These are phyloP conservation scores for Neurospora hispaniola DNA, from an alignment of 495 filamentous ascomycete genomes.

Conservation along the genomic window DNA sequence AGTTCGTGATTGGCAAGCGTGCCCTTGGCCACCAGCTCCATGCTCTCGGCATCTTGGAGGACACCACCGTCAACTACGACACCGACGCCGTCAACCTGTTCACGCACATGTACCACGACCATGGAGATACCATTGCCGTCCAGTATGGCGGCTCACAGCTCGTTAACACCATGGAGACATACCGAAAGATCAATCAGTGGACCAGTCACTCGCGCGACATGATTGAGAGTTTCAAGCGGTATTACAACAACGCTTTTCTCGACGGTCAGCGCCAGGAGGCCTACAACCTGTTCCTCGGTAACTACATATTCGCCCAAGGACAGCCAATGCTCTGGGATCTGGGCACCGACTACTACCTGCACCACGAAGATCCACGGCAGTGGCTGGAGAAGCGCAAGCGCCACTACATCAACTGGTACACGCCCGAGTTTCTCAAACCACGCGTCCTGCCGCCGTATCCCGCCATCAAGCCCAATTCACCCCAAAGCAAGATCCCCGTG, in stretches of 20 bases:
- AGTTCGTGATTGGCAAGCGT: slow-evolving; percentile 96
- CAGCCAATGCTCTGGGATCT: slow-evolving; percentile 98
- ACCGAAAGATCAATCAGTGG: slow-evolving; percentile 98
- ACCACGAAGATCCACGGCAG: slow-evolving; percentile 70
- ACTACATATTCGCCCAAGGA: slow-evolving; percentile 84
- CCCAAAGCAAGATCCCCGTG: slow-evolving; percentile 42
- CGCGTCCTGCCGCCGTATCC: slow-evolving; percentile 41
- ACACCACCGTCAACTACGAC: slow-evolving; percentile 77
- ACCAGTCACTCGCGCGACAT: slow-evolving; percentile 94
- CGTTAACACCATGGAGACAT: slow-evolving; percentile 98
- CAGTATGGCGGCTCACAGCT: slow-evolving; percentile 97
- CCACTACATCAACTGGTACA: slow-evolving; percentile 77
- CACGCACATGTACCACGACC: slow-evolving; percentile 94
- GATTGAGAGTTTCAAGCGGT: slow-evolving; percentile 98
- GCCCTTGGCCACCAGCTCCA: slow-evolving; percentile 88
- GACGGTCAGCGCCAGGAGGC: slow-evolving; percentile 95
- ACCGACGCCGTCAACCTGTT: slow-evolving; percentile 93
- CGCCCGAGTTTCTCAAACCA: slow-evolving; percentile 58
- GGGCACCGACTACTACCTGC: slow-evolving; percentile 90
- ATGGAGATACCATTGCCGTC: slow-evolving; percentile 93
- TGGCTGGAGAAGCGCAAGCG: slow-evolving; percentile 57
- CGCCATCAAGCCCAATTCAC: slow-evolving; percentile 23
- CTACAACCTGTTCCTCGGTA: slow-evolving; percentile 94
- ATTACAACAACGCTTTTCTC: slow-evolving; percentile 97
- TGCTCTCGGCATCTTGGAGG: slow-evolving; percentile 76